phyloP scores from a whole-genome alignment of 2,329 filamentous ascomycete species.

The Sporothrix pallida region DNA sequence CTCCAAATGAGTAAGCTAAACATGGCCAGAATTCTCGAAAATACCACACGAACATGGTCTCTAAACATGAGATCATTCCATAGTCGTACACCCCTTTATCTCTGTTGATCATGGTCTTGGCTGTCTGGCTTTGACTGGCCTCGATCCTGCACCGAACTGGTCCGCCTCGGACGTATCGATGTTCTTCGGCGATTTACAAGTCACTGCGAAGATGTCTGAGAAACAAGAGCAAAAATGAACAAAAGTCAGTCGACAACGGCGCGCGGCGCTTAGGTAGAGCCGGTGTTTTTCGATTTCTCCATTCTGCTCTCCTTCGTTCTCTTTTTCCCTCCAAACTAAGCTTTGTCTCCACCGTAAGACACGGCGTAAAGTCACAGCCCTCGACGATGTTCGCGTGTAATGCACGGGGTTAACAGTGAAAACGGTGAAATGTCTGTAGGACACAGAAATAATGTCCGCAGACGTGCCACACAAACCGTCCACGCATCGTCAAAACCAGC shows the following conservation, averaged over 20 bases:
- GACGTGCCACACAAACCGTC: not conserved
- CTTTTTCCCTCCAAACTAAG: too few species aligned
- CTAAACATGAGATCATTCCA: too few species aligned
- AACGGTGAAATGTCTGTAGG: not conserved
- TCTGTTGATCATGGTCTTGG: too few species aligned
- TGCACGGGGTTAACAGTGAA: not conserved
- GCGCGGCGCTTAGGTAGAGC: not conserved
- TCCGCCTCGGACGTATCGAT: not conserved
- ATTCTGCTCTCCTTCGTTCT: not conserved
- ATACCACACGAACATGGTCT: too few species aligned
- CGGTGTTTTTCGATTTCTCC: not conserved
- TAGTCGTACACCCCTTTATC: too few species aligned
- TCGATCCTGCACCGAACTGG: not conserved
- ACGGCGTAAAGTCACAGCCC: not conserved
- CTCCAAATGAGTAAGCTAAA: not conserved
- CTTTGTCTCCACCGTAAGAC: not conserved
- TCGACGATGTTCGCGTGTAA: not conserved
- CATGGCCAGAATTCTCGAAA: too few species aligned
- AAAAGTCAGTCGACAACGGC: not conserved
- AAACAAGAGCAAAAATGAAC: not conserved
- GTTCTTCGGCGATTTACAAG: not conserved
- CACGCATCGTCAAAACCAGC: too few species aligned
- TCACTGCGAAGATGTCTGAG: not conserved
- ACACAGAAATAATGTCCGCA: conserved; percentile 6
- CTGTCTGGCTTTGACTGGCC: not conserved